Evolutionary conservation across 1,284 basidiomycete species (phyloP).

Genomic region (Ustilago nuda): DNA sequence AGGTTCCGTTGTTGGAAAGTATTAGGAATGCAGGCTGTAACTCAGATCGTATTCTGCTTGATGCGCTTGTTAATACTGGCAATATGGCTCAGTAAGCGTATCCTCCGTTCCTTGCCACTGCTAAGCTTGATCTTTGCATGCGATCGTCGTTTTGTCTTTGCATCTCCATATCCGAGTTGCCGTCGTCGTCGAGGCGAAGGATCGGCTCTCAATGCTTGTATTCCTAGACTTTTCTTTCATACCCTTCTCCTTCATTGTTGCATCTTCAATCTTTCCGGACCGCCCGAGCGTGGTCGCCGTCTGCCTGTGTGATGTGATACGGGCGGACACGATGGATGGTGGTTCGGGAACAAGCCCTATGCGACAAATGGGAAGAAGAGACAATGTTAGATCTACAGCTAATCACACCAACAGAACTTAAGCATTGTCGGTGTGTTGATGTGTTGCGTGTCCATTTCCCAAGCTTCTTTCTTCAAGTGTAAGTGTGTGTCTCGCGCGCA

Average conservation of each 20-base stretch:
- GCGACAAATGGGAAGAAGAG: not conserved
- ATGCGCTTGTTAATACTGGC: constrained; percentile 33
- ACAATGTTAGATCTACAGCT: not conserved
- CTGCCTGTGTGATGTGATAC: not conserved
- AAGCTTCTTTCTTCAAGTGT: not conserved
- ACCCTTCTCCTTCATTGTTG: constrained; percentile 1
- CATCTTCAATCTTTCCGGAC: not conserved
- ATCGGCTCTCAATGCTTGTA: not conserved
- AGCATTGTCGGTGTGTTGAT: not conserved
- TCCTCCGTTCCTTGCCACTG: not conserved
- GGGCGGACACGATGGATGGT: not conserved
- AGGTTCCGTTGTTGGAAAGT: constrained; percentile 22
- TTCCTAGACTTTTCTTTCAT: not conserved
- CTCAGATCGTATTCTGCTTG: constrained; percentile 29
- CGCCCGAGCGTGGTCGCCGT: not conserved
- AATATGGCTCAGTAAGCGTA: constrained; percentile 12
- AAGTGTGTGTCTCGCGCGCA: constrained; percentile 6
- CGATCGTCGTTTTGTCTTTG: not conserved
- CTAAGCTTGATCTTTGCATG: not conserved
- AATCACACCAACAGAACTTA: not conserved
- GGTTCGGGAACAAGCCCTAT: not conserved
- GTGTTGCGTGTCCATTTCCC: constrained; percentile 5
- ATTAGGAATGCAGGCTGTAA: constrained; percentile 31
- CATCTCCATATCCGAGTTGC: not conserved
- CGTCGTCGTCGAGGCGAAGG: not conserved